These are phyloP conservation scores for Aspergillus affinis DNA, from an alignment of 495 filamentous ascomycete genomes.

Conservation along the genomic window DNA sequence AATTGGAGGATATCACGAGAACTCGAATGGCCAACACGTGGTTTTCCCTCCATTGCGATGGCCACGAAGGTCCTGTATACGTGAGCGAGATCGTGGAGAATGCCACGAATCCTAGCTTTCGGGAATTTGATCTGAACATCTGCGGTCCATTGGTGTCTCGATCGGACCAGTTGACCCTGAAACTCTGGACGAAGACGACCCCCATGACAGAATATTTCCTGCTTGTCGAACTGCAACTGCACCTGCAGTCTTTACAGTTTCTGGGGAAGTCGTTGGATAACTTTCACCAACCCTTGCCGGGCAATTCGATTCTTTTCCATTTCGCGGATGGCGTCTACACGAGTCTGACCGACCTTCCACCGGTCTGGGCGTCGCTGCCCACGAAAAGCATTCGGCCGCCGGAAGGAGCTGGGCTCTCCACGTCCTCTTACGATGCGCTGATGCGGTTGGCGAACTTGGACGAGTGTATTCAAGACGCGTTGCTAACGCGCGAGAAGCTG, in stretches of 20 bases:
- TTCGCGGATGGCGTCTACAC: constrained; percentile 89
- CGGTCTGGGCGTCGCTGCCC: constrained; percentile 33
- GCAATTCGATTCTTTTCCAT: constrained; percentile 85
- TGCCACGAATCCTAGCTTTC: constrained; percentile 88
- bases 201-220: constrained; percentile 57
- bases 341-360: constrained; percentile 59
- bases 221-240: constrained; percentile 69
- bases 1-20: constrained; percentile 69
- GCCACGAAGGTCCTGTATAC: constrained; percentile 72
- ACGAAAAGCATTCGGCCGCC: constrained; percentile 25
- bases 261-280: constrained; percentile 74
- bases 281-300: constrained; percentile 72
- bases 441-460: constrained; percentile 89
- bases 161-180: constrained; percentile 61
- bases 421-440: constrained; percentile 86
- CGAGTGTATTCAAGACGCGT: constrained; percentile 87
- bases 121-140: constrained; percentile 74
- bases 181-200: constrained; percentile 71
- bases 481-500: constrained; percentile 72
- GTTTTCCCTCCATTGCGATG: constrained; percentile 77
- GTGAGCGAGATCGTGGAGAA: constrained; percentile 80
- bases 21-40: constrained; percentile 82
- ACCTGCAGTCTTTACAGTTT: constrained; percentile 72
- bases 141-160: constrained; percentile 67
- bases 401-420: constrained; percentile 43